A percentile compares a stretch with the other conserved stretches of the same genome.
These are phyloP conservation scores for Emmonsiellopsis sp. DNA, from an alignment of 2,329 filamentous ascomycete species.

Conservation along the genomic window DNA sequence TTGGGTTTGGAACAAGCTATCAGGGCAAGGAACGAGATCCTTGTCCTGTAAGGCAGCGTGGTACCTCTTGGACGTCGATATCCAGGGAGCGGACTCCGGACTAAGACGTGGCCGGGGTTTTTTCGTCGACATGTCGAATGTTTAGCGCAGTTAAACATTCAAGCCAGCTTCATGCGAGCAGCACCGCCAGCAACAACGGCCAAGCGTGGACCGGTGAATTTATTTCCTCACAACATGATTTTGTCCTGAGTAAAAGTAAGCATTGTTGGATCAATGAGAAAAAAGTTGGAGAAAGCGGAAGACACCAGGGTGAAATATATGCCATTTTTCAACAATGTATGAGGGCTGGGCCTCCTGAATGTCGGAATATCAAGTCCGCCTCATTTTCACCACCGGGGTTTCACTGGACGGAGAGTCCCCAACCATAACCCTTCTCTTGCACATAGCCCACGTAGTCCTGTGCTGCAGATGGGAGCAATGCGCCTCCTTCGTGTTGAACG, in stretches of 20 bases:
- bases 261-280: background rate
- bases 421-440: slow-evolving; percentile 49
- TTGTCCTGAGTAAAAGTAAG: background rate
- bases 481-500: slow-evolving; percentile 62
- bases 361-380: too few relatives aligned
- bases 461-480: slow-evolving; percentile 61
- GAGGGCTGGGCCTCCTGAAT: slow-evolving; percentile 55
- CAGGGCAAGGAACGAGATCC: background rate
- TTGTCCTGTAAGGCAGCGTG: background rate
- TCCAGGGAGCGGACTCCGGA: background rate
- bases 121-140: background rate
- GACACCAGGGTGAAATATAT: slow-evolving; percentile 22
- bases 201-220: background rate
- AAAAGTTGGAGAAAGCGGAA: background rate
- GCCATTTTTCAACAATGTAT: slow-evolving; percentile 69
- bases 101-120: background rate
- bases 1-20: background rate
- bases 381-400: slow-evolving; percentile 81
- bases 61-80: background rate
- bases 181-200: too few relatives aligned
- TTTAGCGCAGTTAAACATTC: background rate
- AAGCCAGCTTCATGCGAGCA: background rate
- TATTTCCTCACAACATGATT: background rate
- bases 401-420: slow-evolving; percentile 62
- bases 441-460: slow-evolving; percentile 23